These are phyloP conservation scores for Allantophomopsis lycopodina DNA, from an alignment of 2,329 filamentous ascomycete genomes.

Conservation along the genomic window DNA sequence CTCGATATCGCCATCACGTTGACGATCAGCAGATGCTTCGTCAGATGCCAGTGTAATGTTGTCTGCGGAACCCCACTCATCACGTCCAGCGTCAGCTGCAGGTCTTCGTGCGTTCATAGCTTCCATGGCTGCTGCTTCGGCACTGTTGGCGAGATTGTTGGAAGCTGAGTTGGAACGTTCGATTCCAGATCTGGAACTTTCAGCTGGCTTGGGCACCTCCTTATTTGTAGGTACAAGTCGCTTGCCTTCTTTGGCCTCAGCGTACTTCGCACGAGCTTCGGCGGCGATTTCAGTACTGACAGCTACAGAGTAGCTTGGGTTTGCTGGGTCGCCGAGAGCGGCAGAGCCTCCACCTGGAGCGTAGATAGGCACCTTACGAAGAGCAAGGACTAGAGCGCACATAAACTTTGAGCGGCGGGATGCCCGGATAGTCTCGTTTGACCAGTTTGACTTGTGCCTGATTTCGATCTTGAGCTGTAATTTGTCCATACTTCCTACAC, in stretches of 20 bases:
- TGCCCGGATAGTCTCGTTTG: conserved; percentile 71
- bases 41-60: conserved; percentile 6
- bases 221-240: conserved; percentile 43
- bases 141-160: conserved; percentile 6
- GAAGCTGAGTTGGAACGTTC: no score
- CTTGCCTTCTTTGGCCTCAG: conserved; percentile 44
- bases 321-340: conserved; percentile 48
- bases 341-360: conserved; percentile 61
- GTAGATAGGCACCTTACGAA: conserved; percentile 79
- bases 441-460: conserved; percentile 86
- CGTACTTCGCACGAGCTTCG: conserved; percentile 44
- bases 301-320: conserved; percentile 70
- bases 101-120: conserved; percentile 21
- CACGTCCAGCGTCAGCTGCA: conserved; percentile 25
- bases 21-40: conserved; percentile 2
- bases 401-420: conserved; percentile 89
- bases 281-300: conserved; percentile 57
- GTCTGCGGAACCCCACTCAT: conserved; percentile 16
- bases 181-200: no score
- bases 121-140: conserved; percentile 26
- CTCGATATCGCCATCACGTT: conserved; percentile 10
- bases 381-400: conserved; percentile 74
- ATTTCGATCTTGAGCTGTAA: conserved; percentile 72
- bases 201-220: no score
- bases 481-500: conserved; percentile 79